These are phyloP conservation scores for Phytopythium sindhum DNA, from an alignment of 352 stramenopile species.

Conservation along the genomic window DNA sequence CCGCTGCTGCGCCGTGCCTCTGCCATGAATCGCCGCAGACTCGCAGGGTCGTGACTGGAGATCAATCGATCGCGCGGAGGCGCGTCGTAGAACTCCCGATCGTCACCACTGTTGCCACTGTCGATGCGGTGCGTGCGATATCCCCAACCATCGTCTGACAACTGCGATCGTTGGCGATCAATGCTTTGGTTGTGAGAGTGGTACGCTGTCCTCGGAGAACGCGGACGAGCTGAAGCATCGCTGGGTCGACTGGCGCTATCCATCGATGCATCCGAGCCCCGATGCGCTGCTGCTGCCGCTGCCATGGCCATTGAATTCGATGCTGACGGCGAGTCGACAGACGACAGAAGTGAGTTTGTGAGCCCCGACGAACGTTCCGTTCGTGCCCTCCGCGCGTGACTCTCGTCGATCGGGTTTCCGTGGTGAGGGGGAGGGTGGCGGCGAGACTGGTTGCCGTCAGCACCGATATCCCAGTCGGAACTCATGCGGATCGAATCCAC, in stretches of 20 bases:
- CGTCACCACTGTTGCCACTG: background rate
- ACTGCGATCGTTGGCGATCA: background rate
- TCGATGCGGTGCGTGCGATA: background rate
- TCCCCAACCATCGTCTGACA: conserved; percentile 4
- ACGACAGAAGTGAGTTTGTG: conserved; percentile 1
- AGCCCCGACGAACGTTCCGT: background rate
- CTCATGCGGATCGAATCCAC: conserved; percentile 7
- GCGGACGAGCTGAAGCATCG: background rate
- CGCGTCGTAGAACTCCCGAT: background rate
- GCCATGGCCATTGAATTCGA: conserved; percentile 4
- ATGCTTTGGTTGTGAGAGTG: background rate
- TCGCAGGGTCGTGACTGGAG: conserved; percentile 9
- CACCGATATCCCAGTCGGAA: background rate
- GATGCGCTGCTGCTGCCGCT: background rate
- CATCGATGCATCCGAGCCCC: background rate
- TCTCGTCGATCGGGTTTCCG: background rate
- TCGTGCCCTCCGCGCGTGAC: background rate
- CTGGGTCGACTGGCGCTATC: background rate
- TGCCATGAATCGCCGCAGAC: conserved; percentile 2
- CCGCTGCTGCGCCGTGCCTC: conserved; percentile 4
- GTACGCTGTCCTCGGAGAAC: background rate
- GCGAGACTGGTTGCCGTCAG: background rate
- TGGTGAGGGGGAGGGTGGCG: conserved; percentile 1
- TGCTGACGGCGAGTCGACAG: conserved; percentile 2
- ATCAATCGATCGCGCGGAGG: conserved; percentile 4